Evolutionary conservation across 345 rosid genomes (phyloP), one percentile per base, ranked within the genome.

Genomic region (Hibiscus mutabilis): DNA sequence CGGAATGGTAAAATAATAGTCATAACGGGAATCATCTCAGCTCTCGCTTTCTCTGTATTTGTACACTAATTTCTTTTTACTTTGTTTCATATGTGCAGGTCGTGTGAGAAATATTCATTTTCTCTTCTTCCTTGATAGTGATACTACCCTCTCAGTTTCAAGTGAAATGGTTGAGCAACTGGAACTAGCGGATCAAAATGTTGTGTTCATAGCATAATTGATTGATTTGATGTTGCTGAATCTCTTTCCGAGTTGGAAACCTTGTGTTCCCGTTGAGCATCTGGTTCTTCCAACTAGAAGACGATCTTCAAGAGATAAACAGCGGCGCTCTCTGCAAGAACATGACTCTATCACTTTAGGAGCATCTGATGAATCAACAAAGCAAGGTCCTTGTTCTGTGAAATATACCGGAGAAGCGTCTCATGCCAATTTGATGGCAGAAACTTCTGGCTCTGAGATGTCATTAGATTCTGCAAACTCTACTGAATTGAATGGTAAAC

Each of bases 121-220:
- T 75, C 68, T 81, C 52, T 93, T 89, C 80, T 89, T 75, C 68
- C 89, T 85, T 16, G 91, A 89, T 33, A 82, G 86, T 25, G 98
- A 93, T 74, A 93, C 98, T 46, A 85, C 94, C 47, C 74, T 85
- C 6, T 81, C 92, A 8, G 92, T 93, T 71, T 91, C 98, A 47
- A 83, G 87, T 66, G 98, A 93, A 79, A 93, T 93, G 98, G 98
- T 87, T 72, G 98, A 88, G 82, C 92, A 91, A 72, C 89, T 93
- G 65, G 92, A 88, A 80, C 74, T 93, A 60, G 84, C 84, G 44
- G 86, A 85, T 73, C 91, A 89, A 73, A 84, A 91, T 75, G 91
- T 87, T 33, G 77, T 79, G 42, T 84, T 86, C 71, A 89, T 93
- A 66, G 92, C 96, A 44, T 96, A 91, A 49, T 62, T 93, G 82